Percentiles rank a stretch among this genome's conserved stretches.
Evolutionary conservation across 441 rosid genomes (phyloP).

Genomic region (Populus hybrid): DNA sequence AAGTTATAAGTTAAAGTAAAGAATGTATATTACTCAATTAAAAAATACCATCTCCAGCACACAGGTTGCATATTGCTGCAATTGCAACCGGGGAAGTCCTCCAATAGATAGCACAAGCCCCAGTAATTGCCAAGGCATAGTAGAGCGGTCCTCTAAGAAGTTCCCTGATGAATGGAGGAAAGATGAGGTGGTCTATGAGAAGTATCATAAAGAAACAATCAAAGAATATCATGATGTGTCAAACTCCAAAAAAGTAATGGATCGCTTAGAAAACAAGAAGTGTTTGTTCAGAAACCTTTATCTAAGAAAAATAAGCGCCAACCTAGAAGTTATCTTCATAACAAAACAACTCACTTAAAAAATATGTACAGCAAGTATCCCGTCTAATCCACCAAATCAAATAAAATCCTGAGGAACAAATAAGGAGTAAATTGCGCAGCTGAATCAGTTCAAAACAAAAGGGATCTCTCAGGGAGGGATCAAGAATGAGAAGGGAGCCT

Average conservation of each 20-base stretch:
- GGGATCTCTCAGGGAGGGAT: background rate
- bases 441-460: background rate
- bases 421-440: background rate
- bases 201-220: conserved; percentile 7
- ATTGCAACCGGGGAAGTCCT: conserved; percentile 67
- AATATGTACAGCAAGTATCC: background rate
- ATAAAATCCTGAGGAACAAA: background rate
- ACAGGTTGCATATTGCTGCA: conserved; percentile 74
- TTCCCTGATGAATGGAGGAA: conserved; percentile 48
- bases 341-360: background rate
- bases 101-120: conserved; percentile 64
- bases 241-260: background rate
- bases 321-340: background rate
- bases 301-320: background rate
- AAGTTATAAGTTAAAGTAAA: background rate
- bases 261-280: background rate
- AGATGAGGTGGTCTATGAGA: conserved; percentile 11
- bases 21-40: conserved; percentile 4
- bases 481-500: background rate
- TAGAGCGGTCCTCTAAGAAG: conserved; percentile 84
- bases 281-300: background rate
- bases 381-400: background rate
- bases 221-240: background rate
- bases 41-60: conserved; percentile 87
- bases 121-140: conserved; percentile 57